Conservation (phyloP, 768 basidiomycete species). For the Myochromella boudieri region DNA sequence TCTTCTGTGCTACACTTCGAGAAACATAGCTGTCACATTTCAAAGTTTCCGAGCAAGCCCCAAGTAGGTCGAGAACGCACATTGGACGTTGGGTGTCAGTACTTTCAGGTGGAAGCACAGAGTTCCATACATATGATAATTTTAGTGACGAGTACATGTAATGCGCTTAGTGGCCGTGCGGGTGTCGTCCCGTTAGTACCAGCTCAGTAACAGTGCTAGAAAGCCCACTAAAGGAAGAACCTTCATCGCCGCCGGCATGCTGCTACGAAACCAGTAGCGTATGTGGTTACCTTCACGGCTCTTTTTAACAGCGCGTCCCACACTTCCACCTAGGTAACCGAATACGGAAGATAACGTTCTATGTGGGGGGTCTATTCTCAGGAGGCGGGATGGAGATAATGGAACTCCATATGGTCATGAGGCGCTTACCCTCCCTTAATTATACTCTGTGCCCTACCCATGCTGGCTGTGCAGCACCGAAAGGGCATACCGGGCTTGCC, state of each 20-base stretch:
- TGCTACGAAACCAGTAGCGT: background rate
- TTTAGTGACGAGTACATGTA: no score
- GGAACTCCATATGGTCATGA: no score
- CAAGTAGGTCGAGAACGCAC: background rate
- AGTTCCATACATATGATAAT: no score
- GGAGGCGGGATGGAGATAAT: constrained; percentile 10
- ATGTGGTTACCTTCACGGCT: background rate
- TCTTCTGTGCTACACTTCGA: background rate
- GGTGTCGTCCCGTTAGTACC: no score
- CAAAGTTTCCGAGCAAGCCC: background rate
- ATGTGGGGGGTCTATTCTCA: background rate
- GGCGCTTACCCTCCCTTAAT: background rate
- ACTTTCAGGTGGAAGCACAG: no score
- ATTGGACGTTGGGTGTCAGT: background rate
- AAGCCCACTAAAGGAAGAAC: no score
- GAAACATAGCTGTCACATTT: background rate
- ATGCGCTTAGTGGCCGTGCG: no score
- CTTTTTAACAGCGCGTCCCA: no score
- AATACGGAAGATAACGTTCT: constrained; percentile 1
- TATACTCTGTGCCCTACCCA: background rate
- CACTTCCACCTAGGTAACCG: constrained; percentile 1
- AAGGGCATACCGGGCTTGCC: background rate
- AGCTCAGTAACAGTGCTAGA: no score
- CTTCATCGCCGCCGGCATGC: constrained; percentile 2
- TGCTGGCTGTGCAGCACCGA: background rate